phyloP scores from a whole-genome alignment of 2,329 filamentous ascomycete species.

The Saccharata proteae region DNA sequence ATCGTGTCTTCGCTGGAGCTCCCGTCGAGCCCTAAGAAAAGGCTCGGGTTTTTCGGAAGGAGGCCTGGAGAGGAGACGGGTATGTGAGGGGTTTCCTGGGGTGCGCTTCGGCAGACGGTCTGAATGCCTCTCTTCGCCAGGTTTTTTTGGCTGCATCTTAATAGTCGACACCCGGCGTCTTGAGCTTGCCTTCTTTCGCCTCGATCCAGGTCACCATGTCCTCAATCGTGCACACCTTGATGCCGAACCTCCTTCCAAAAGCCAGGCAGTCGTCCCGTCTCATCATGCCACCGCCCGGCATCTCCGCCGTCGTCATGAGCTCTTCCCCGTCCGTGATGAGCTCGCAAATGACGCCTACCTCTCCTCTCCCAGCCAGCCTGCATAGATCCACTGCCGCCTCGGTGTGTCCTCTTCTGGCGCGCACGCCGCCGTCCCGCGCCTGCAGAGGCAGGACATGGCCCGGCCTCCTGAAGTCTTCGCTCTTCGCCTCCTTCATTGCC shows the following conservation, averaged over 20 bases:
- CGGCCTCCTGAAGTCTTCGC: constrained; percentile 60
- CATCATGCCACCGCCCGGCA: constrained; percentile 73
- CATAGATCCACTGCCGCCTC: constrained; percentile 92
- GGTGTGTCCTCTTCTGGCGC: constrained; percentile 73
- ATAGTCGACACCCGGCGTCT: constrained; percentile 12
- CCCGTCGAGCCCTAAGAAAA: too few species aligned
- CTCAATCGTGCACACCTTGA: constrained; percentile 93
- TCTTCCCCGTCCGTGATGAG: constrained; percentile 75
- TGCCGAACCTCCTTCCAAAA: constrained; percentile 78
- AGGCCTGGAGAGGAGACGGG: too few species aligned
- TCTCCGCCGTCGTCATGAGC: constrained; percentile 54
- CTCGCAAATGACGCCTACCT: constrained; percentile 79
- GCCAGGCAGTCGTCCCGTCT: constrained; percentile 73
- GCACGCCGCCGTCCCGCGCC: constrained; percentile 67
- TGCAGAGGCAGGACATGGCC: constrained; percentile 84
- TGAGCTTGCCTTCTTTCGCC: constrained; percentile 50
- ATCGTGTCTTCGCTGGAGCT: too few species aligned
- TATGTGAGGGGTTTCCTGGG: too few species aligned
- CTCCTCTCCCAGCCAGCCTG: constrained; percentile 62
- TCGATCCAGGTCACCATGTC: constrained; percentile 73
- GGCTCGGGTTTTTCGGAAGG: too few species aligned
- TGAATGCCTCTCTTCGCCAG: too few species aligned
- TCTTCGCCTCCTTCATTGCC: constrained; percentile 39
- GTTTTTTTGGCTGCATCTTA: too few species aligned
- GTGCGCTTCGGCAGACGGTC: too few species aligned